Evolutionary conservation across 805 yeast species (phyloP), one percentile per base, ranked within the genome.

Genomic region (Yarrowia alimentaria): DNA sequence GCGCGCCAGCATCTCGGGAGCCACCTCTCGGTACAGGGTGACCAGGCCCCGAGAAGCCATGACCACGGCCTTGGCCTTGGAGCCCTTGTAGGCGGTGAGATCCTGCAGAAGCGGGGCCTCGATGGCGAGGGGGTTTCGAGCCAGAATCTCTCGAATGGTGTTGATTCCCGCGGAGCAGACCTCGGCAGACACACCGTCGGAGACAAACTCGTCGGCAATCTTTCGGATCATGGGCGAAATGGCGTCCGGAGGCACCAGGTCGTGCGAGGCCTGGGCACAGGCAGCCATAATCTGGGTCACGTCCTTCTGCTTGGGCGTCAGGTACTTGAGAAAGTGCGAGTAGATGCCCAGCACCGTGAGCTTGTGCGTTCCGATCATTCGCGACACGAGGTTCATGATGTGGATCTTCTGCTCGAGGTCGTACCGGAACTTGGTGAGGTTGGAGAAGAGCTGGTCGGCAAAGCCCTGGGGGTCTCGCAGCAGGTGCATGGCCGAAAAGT

Each of bases 141-240:
- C 68, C 56, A 90, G 75, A 53, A 93, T 88, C 68, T 93, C 99
- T 60, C 98, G 76, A 54, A 91, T 91, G 3, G 98, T 86, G 67
- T 93, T 93, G 58, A 93, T 76, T 62, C 99, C 99, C 4, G 98
- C 98, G 49, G 97, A 89, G 5, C 97, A 97, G 51, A 90, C 99
- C 68, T 93, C 96, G 25, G 95, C 81, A 12, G 97, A 89, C 30
- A 93, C 99, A 75, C 99, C 99, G 63, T 93, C 98, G 58, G 95
- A 85, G 19, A 93, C 96, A 61, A 93, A 93, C 68, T 93, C 99
- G 68, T 93, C 95, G 1, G 99, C 98, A 57, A 93, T 81, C 64
- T 91, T 93, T 53, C 96, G 79, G 8, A 93, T 82, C 58, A 93
- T 80, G 45, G 83, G 82, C 35, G 76, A 72, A 54, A 93, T 77